A percentile compares a stretch with the other conserved stretches of the same genome.
phyloP scores from a whole-genome alignment of 2,329 filamentous ascomycete genomes.

The Diaporthe ampelina region DNA sequence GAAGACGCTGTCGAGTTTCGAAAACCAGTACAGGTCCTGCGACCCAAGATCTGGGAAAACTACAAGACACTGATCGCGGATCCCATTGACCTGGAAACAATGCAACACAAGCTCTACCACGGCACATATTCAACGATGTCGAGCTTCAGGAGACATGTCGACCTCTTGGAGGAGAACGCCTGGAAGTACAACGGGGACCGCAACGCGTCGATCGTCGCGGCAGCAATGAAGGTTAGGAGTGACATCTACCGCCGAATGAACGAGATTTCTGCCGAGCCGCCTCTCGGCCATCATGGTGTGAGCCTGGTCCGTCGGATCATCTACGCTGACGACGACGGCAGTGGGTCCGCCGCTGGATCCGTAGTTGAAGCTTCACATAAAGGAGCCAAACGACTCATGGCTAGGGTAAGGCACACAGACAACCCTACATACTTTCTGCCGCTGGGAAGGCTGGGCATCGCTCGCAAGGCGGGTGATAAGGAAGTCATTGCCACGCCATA shows the following conservation, averaged over 20 bases:
- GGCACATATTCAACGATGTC: not conserved
- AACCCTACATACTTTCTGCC: slow-evolving; percentile 5
- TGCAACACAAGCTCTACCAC: not conserved
- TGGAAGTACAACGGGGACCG: not conserved
- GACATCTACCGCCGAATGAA: slow-evolving; percentile 10
- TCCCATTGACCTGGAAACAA: slow-evolving; percentile 20
- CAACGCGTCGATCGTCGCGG: not conserved
- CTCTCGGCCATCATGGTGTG: not conserved
- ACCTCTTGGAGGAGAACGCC: slow-evolving; percentile 24
- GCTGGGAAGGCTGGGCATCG: slow-evolving; percentile 22
- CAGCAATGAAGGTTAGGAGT: not conserved
- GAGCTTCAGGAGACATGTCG: slow-evolving; percentile 3
- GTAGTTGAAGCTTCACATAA: not conserved
- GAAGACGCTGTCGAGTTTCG: not conserved
- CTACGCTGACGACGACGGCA: not conserved
- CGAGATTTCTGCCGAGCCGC: not conserved
- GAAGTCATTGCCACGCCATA: not conserved
- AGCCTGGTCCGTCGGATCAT: not conserved
- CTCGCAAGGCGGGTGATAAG: not conserved
- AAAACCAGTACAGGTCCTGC: not conserved
- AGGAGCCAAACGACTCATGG: too few species aligned
- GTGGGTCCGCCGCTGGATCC: too few species aligned
- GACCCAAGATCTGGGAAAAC: not conserved
- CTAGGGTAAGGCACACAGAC: not conserved
- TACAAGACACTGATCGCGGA: not conserved